Evolutionary conservation across 2,329 filamentous ascomycete species (phyloP), one percentile per base, ranked within the genome.

Genomic region (Mycosphaerelloides madeirae): DNA sequence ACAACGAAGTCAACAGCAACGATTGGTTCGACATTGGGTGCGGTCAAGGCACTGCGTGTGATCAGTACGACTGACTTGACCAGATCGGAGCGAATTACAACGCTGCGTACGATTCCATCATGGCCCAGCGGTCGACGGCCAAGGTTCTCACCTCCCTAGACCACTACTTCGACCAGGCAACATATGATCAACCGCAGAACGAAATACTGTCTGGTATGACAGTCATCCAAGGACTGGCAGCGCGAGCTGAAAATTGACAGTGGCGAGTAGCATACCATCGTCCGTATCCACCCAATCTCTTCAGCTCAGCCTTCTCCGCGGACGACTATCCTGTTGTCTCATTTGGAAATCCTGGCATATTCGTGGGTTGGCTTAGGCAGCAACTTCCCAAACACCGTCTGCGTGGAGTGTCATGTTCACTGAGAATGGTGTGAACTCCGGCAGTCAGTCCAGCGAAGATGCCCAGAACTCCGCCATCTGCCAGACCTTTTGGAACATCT

Each of bases 221-320:
- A 15, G 32, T 35, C 32, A 35, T 35, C 32, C 18, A 18, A 37
- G 34, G 34, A 13, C 34, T 37, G n/a, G 34, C 34, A 9, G 34
- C 19, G 6, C 8, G 34, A 35, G 32, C 32, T 5, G 32, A 18
- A 11, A 13, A 18, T 13, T 18, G 32, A 3, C 32, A 35, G 20
- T 35, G 32, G 32, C 32, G 32, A 5, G 32, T 35, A 6, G 32
- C 32, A 15, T 37, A 14, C 18, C 9, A 25, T 9, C 34, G 22
- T 12, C 34, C 34, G 8, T 37, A 37, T 18, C 34, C 34, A 20
- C 34, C 34, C n/a, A 37, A 37, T 14, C 18, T 37, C 34, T 37
- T 37, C 34, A 37, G 34, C 18, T 18, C 34, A 7, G 34, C 18
- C 34, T 37, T 20, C 18, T 22, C 18, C 3, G 34, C 16, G 3